These are phyloP conservation scores for Candida cerambycidarum DNA, from an alignment of 805 yeast genomes.

Conservation along the genomic window DNA sequence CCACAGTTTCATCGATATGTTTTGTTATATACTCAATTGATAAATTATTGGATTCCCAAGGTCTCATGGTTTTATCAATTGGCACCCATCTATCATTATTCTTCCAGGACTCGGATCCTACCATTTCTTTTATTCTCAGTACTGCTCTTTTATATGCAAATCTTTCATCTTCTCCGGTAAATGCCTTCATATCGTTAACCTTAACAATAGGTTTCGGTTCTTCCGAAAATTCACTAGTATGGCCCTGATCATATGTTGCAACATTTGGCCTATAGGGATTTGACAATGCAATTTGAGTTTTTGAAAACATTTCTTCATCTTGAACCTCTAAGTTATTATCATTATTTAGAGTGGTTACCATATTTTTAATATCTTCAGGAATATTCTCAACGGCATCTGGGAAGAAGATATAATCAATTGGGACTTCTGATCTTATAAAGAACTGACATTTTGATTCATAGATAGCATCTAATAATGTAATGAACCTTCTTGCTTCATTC, in stretches of 20 bases:
- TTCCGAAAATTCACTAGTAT: slow-evolving; percentile 23
- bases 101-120: slow-evolving; percentile 54
- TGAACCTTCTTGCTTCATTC: slow-evolving; percentile 68
- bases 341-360: slow-evolving; percentile 20
- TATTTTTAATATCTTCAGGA: slow-evolving; percentile 13
- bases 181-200: slow-evolving; percentile 50
- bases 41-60: slow-evolving; percentile 47
- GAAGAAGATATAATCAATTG: slow-evolving; percentile 57
- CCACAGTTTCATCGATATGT: background rate
- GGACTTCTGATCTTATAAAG: slow-evolving; percentile 50
- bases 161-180: slow-evolving; percentile 76
- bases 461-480: slow-evolving; percentile 64
- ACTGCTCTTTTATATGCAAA: slow-evolving; percentile 74
- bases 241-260: slow-evolving; percentile 56
- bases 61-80: slow-evolving; percentile 48
- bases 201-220: slow-evolving; percentile 1
- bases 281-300: slow-evolving; percentile 56
- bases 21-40: background rate
- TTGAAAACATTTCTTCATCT: slow-evolving; percentile 69
- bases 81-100: slow-evolving; percentile 53
- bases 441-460: slow-evolving; percentile 67
- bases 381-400: slow-evolving; percentile 42
- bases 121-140: slow-evolving; percentile 62
- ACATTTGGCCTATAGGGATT: slow-evolving; percentile 72
- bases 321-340: slow-evolving; percentile 47